Evolutionary conservation across 331 rosid genomes (phyloP), one percentile per base, ranked within the genome.

Genomic region (Malus hybrid): DNA sequence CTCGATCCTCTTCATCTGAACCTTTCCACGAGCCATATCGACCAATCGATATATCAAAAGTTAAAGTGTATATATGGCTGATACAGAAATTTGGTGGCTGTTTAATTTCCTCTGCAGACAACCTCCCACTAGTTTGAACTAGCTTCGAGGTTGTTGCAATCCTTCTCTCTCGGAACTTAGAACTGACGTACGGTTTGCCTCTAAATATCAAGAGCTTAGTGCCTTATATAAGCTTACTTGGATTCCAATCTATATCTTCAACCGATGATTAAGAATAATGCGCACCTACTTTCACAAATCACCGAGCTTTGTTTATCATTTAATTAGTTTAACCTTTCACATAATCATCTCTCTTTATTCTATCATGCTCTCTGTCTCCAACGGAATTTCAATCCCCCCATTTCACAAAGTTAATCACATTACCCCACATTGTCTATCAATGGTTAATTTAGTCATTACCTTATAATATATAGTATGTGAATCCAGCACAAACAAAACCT

Each of bases 101-200:
- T 33, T 16, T 20, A 20, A 11, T 73, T 39, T 76, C 32, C 29
- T 22, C 14, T 82, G 96, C 94, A 90, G 86, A 80, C 98, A 93
- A 93, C 98, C 98, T 84, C 81, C 96, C 97, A 91, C 98, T 94
- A 94, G 98, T 94, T 88, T 91, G 84, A 90, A 94, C 98, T 91
- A 94, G 98, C 97, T 90, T 93, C 97, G 90, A 87, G 97, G 86
- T 78, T 79, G 94, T 63, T 87, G 96, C 98, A 54, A 72, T n/a
- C 22, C 28, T 10, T 3, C 13, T 34, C 15, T 57, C 28, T 62
- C n/a, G 67, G 70, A 79, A 42, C 54, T 68, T 39, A 20, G 28
- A 13, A 10, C 19, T 13, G 66, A 31, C 22, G 20, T 39, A 29
- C 68, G 24, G 69, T 31, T 39, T 79, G 79, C 36, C 20, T 77